A percentile compares a stretch with the other conserved stretches of the same genome.
These are phyloP conservation scores for Nicotiana benthamiana DNA, from an alignment of 257 asterid genomes.

Conservation along the genomic window DNA sequence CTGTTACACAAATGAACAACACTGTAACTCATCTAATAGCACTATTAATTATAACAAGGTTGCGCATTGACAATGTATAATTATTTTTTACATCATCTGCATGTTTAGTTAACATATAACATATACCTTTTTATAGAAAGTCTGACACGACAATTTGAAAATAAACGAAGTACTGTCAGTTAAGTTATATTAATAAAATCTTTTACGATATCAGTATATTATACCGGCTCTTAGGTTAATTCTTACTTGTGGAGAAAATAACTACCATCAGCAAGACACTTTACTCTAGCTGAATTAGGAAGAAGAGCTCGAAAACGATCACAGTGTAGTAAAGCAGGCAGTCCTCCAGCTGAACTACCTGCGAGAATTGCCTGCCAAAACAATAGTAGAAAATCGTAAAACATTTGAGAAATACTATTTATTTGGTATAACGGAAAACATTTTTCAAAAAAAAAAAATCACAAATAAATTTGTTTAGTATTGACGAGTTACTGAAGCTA, in stretches of 20 bases:
- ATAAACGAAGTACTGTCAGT: neutral
- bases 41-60: too few species aligned
- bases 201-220: neutral
- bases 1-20: neutral
- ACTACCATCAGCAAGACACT: constrained; percentile 16
- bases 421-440: too few species aligned
- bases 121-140: too few species aligned
- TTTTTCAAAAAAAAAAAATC: too few species aligned
- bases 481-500: neutral
- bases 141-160: neutral
- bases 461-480: too few species aligned
- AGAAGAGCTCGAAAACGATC: constrained; percentile 20
- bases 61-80: too few species aligned
- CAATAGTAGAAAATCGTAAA: constrained; percentile 31
- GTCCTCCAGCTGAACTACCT: constrained; percentile 60
- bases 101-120: too few species aligned
- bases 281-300: constrained; percentile 3
- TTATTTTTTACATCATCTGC: neutral
- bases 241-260: constrained; percentile 8
- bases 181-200: neutral
- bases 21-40: neutral
- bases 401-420: neutral
- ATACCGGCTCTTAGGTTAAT: neutral
- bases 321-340: constrained; percentile 52
- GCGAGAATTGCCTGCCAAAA: constrained; percentile 51